A percentile compares a stretch with the other conserved stretches of the same genome.
These are phyloP conservation scores for Saccharomyces eubayanus DNA, from an alignment of 805 yeast species.

Conservation along the genomic window DNA sequence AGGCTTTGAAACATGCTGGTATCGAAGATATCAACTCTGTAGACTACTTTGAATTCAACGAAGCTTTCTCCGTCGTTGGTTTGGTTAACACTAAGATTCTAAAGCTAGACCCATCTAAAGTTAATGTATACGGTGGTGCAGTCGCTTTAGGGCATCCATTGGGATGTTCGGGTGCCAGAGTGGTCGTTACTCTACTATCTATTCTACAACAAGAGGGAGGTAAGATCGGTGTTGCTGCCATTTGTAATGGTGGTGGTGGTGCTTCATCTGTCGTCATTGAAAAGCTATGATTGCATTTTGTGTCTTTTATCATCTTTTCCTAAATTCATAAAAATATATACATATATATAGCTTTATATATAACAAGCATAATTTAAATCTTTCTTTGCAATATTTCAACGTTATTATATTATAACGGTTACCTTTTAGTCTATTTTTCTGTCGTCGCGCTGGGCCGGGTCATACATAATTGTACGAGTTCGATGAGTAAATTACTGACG, in stretches of 20 bases:
- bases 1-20: conserved; percentile 85
- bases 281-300: conserved; percentile 34
- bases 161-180: conserved; percentile 94
- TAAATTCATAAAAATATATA: background rate
- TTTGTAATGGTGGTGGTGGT: conserved; percentile 99
- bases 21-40: conserved; percentile 50
- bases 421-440: background rate
- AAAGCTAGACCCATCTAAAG: conserved; percentile 52
- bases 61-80: conserved; percentile 96
- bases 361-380: conserved; percentile 1
- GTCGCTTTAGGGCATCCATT: conserved; percentile 93
- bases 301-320: background rate
- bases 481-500: background rate
- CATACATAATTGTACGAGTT: background rate
- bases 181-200: conserved; percentile 75
- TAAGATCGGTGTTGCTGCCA: conserved; percentile 87
- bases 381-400: conserved; percentile 2
- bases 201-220: conserved; percentile 80
- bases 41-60: conserved; percentile 92
- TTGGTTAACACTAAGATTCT: conserved; percentile 74
- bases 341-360: background rate
- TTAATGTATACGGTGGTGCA: conserved; percentile 91
- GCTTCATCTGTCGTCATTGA: conserved; percentile 89
- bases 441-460: background rate
- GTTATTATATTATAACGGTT: background rate